phyloP scores from a whole-genome alignment of 2,329 filamentous ascomycete genomes.

The Hypoxylon sp. region DNA sequence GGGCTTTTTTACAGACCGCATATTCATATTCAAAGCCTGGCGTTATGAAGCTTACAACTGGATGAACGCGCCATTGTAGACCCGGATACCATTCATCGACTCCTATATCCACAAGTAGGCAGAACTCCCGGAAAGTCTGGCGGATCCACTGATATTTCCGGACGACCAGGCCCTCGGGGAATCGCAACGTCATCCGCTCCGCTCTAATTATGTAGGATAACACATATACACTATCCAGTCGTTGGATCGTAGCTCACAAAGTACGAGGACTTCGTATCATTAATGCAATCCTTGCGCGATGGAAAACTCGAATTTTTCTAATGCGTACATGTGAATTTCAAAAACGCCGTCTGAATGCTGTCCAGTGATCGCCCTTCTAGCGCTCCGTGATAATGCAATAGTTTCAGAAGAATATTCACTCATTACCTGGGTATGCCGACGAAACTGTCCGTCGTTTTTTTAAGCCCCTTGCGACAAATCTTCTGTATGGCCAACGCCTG shows the following conservation, averaged over 20 bases:
- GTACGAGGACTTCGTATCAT: neutral
- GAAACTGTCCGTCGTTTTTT: conserved; percentile 24
- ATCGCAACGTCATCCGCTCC: no score
- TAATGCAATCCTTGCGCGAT: conserved; percentile 1
- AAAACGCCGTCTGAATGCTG: conserved; percentile 36
- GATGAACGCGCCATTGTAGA: no score
- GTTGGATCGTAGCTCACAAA: neutral
- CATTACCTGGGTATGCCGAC: conserved; percentile 24
- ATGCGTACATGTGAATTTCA: conserved; percentile 1
- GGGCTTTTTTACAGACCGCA: no score
- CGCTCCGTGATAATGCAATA: conserved; percentile 38
- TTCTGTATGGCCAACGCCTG: conserved; percentile 43
- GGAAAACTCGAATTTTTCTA: neutral
- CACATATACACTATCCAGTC: neutral
- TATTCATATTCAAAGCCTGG: no score
- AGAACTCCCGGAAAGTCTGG: no score
- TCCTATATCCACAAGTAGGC: no score
- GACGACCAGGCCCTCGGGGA: no score
- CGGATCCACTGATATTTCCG: no score
- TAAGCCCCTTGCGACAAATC: conserved; percentile 40
- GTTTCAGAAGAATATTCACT: conserved; percentile 17
- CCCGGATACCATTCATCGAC: no score
- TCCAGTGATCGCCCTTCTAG: conserved; percentile 20
- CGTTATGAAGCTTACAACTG: no score
- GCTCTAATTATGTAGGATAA: neutral